A percentile compares a stretch with the other conserved stretches of the same genome.
Conservation (phyloP, 106 monocot genomes). For the Apostasia shenzhenica region DNA sequence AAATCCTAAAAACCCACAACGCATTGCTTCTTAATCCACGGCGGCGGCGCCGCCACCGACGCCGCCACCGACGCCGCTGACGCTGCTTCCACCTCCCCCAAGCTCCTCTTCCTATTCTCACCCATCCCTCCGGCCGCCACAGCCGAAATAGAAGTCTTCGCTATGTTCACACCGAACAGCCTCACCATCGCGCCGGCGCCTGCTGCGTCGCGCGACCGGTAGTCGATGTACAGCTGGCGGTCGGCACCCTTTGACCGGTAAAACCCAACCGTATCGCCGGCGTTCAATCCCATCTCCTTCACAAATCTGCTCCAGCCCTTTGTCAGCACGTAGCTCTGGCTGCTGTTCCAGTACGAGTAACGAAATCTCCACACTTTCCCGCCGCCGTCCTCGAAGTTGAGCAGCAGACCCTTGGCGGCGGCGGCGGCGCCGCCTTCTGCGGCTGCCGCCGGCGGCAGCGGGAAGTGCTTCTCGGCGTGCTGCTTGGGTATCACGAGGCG, state of each 20-base stretch:
- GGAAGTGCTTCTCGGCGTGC: constrained; percentile 79
- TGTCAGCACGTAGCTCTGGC: constrained; percentile 94
- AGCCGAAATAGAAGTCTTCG: neutral
- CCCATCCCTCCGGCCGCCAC: neutral
- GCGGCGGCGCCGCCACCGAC: no score
- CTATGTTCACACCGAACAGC: constrained; percentile 51
- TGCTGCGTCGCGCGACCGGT: constrained; percentile 7
- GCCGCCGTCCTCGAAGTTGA: constrained; percentile 6
- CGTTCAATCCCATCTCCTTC: constrained; percentile 65
- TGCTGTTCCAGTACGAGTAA: constrained; percentile 94
- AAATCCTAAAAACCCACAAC: no score
- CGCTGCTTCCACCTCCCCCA: no score
- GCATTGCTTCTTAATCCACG: no score
- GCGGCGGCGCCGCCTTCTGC: no score
- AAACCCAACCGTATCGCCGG: constrained; percentile 48
- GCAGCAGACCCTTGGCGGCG: neutral
- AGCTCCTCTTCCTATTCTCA: neutral
- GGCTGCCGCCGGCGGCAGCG: constrained; percentile 7
- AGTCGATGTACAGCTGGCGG: constrained; percentile 36
- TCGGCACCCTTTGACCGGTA: constrained; percentile 22
- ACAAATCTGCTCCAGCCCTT: constrained; percentile 94
- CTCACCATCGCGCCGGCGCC: constrained; percentile 16
- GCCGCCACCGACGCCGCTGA: no score
- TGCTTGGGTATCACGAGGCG: constrained; percentile 80
- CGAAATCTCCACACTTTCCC: constrained; percentile 80